phyloP scores from a whole-genome alignment of 192 early-diverging fungal species.

The Linnemannia hyalina region DNA sequence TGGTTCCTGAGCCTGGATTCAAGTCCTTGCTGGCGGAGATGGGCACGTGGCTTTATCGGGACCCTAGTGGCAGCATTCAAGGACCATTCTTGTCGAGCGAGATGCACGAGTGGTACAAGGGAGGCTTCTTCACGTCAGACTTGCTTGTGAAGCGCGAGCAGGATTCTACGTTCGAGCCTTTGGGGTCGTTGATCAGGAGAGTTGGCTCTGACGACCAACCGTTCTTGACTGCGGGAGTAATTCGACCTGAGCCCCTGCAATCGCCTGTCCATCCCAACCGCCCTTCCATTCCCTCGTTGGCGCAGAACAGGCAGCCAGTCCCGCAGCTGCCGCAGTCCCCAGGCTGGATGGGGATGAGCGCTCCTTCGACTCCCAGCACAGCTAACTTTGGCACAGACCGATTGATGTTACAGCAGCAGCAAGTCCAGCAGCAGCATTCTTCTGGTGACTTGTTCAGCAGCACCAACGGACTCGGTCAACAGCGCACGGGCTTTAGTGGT shows the following conservation, averaged over 20 bases:
- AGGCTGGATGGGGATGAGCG: conserved; percentile 44
- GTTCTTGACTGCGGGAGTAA: conserved; percentile 63
- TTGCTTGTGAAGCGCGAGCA: conserved; percentile 88
- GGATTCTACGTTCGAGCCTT: conserved; percentile 82
- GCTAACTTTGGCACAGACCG: conserved; percentile 49
- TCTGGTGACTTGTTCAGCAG: conserved; percentile 49
- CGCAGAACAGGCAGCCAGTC: conserved; percentile 18
- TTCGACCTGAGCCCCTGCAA: conserved; percentile 43
- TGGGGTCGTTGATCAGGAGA: conserved; percentile 75
- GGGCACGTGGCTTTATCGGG: conserved; percentile 86
- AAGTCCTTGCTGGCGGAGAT: conserved; percentile 33
- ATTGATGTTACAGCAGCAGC: conserved; percentile 48
- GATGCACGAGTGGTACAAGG: conserved; percentile 97
- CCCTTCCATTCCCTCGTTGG: conserved; percentile 30
- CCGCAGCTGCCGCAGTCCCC: conserved; percentile 22
- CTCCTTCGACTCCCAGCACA: conserved; percentile 42
- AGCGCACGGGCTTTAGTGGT: conserved; percentile 20
- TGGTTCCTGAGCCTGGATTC: conserved; percentile 13
- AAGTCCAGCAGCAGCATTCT: conserved; percentile 31
- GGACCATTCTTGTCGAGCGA: conserved; percentile 88
- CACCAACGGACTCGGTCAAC: conserved; percentile 34
- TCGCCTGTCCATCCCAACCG: conserved; percentile 24
- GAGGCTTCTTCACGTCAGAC: conserved; percentile 85
- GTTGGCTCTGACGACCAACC: conserved; percentile 77
- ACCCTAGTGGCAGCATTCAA: conserved; percentile 87